Percentiles rank a stretch among this genome's conserved stretches.
Evolutionary conservation across 306 rosid genomes (phyloP).

Genomic region (Ormosia emarginata): DNA sequence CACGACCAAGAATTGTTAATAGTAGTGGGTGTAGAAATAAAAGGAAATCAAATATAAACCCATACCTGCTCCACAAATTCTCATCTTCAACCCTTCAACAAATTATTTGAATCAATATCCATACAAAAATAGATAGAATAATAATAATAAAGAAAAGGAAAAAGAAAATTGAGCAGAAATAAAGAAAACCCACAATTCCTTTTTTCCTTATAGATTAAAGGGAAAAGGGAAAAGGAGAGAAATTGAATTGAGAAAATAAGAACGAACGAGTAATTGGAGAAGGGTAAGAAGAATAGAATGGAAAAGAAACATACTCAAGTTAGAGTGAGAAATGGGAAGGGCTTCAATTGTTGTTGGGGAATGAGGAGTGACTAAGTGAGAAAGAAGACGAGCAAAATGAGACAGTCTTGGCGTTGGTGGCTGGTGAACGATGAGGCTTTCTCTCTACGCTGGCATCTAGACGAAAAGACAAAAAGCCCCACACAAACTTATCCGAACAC

Average conservation of each 20-base stretch:
- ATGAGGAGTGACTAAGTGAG: background rate
- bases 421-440: background rate
- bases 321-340: background rate
- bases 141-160: background rate
- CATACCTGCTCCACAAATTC: conserved; percentile 49
- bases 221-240: background rate
- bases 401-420: background rate
- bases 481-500: no score
- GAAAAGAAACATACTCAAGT: background rate
- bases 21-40: background rate
- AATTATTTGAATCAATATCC: conserved; percentile 31
- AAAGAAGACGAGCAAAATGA: conserved; percentile 1
- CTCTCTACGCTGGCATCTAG: background rate
- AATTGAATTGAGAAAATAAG: background rate
- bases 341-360: background rate
- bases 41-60: conserved; percentile 5
- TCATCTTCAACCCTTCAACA: conserved; percentile 49
- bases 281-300: background rate
- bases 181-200: background rate
- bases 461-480: background rate
- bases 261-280: background rate
- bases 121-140: background rate
- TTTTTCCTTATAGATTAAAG: background rate
- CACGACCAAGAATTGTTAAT: background rate
- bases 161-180: background rate